Evolutionary conservation across 129 eudicot genomes (phyloP).

Genomic region (Gnaphalium uliginosum): DNA sequence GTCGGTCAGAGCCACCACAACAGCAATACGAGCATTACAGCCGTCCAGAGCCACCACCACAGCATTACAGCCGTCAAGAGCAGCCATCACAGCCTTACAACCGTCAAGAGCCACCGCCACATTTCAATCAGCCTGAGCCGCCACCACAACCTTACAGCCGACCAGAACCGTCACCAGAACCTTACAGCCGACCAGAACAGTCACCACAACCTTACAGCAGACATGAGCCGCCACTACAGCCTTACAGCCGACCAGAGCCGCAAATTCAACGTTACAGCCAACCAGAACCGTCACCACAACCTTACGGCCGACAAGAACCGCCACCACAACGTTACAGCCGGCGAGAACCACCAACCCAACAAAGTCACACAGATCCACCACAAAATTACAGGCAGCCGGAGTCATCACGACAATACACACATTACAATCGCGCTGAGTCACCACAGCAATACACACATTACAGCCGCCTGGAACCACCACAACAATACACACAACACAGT

Average conservation of each 20-base stretch:
- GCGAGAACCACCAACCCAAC: constrained; percentile 15
- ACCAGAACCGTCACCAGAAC: constrained; percentile 20
- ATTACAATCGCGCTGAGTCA: constrained; percentile 35
- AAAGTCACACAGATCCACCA: neutral
- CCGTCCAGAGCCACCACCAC: constrained; percentile 19
- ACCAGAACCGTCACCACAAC: constrained; percentile 20
- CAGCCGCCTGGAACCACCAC: constrained; percentile 31
- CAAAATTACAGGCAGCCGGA: constrained; percentile 34
- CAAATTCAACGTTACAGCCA: neutral
- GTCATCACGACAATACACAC: constrained; percentile 32
- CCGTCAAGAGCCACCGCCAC: constrained; percentile 12
- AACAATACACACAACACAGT: constrained; percentile 35
- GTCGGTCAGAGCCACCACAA: neutral
- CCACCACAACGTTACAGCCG: constrained; percentile 21
- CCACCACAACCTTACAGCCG: constrained; percentile 1
- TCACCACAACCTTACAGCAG: constrained; percentile 21
- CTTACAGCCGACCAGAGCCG: constrained; percentile 29
- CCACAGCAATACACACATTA: constrained; percentile 28
- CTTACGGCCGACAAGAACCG: neutral
- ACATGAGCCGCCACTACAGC: constrained; percentile 24
- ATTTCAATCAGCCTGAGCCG: neutral
- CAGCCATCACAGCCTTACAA: constrained; percentile 31
- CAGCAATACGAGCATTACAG: neutral
- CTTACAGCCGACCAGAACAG: neutral
- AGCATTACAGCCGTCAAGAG: constrained; percentile 32